Percentiles rank a stretch among this genome's conserved stretches.
Conservation (phyloP, 306 rosid genomes). For the Parietaria judaica region DNA sequence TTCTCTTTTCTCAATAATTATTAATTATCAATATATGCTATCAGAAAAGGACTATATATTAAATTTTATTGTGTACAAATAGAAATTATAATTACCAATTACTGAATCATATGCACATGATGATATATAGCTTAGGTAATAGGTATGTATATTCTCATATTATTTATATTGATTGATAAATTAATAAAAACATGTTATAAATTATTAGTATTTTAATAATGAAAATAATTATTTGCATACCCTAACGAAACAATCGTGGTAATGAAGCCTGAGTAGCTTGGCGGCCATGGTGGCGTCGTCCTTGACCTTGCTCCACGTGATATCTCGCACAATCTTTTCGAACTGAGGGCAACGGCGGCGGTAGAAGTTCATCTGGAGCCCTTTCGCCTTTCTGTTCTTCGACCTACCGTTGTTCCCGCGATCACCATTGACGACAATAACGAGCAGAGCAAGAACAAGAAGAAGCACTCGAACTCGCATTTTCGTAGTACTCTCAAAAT, state of each 20-base stretch:
- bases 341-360: constrained; percentile 17
- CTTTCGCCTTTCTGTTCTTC: not conserved
- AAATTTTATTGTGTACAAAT: no score
- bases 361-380: constrained; percentile 16
- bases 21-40: no score
- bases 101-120: no score
- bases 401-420: not conserved
- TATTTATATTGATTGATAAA: no score
- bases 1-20: no score
- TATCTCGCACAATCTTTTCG: constrained; percentile 9
- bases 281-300: constrained; percentile 16
- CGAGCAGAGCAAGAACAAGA: constrained; percentile 13
- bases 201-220: not conserved
- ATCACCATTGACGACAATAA: constrained; percentile 6
- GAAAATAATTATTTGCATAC: constrained; percentile 8
- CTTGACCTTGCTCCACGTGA: constrained; percentile 15
- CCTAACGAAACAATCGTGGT: constrained; percentile 40
- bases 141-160: no score
- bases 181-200: no score
- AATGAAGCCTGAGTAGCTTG: constrained; percentile 35
- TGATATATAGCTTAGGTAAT: no score
- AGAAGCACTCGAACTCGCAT: not conserved
- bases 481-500: not conserved
- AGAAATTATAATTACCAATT: no score
- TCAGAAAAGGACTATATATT: no score